Evolutionary conservation across 2,329 filamentous ascomycete genomes (phyloP).

Genomic region (Trichophyton verrucosum): DNA sequence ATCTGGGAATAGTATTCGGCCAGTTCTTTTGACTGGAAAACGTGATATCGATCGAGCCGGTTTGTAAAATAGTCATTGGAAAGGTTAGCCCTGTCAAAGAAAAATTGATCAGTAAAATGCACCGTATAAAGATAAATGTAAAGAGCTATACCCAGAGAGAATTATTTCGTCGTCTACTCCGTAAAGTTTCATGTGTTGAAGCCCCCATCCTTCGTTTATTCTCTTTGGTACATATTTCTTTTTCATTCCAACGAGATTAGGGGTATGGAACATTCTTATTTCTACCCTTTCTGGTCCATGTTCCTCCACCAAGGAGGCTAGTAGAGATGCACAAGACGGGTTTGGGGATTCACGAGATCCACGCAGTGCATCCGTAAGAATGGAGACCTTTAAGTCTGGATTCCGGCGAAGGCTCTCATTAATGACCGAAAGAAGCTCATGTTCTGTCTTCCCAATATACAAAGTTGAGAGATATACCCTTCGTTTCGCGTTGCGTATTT

Average conservation of each 20-base stretch:
- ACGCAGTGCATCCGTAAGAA: slow-evolving; percentile 80
- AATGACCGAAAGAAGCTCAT: slow-evolving; percentile 71
- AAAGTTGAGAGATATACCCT: slow-evolving; percentile 89
- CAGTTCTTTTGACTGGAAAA: slow-evolving; percentile 68
- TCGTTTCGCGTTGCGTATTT: slow-evolving; percentile 65
- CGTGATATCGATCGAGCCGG: slow-evolving; percentile 84
- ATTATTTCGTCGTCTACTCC: slow-evolving; percentile 92
- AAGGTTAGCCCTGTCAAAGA: slow-evolving; percentile 56
- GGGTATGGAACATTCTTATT: slow-evolving; percentile 95
- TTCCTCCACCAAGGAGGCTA: slow-evolving; percentile 69
- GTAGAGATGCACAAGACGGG: slow-evolving; percentile 74
- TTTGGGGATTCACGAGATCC: slow-evolving; percentile 83
- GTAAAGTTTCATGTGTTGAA: slow-evolving; percentile 99
- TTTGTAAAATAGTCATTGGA: slow-evolving; percentile 94
- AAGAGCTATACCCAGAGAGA: slow-evolving; percentile 58
- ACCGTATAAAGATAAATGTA: neutral
- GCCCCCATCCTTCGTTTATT: slow-evolving; percentile 95
- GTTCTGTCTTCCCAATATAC: slow-evolving; percentile 88
- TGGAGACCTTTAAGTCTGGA: slow-evolving; percentile 65
- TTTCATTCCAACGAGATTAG: slow-evolving; percentile 75
- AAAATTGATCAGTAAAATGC: slow-evolving; percentile 8
- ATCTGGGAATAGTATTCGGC: slow-evolving; percentile 72
- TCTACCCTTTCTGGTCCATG: slow-evolving; percentile 78
- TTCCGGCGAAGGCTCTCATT: slow-evolving; percentile 62
- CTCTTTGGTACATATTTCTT: slow-evolving; percentile 76